phyloP scores from a whole-genome alignment of 805 yeast genomes.

The Saccharomyces cerevisiae region DNA sequence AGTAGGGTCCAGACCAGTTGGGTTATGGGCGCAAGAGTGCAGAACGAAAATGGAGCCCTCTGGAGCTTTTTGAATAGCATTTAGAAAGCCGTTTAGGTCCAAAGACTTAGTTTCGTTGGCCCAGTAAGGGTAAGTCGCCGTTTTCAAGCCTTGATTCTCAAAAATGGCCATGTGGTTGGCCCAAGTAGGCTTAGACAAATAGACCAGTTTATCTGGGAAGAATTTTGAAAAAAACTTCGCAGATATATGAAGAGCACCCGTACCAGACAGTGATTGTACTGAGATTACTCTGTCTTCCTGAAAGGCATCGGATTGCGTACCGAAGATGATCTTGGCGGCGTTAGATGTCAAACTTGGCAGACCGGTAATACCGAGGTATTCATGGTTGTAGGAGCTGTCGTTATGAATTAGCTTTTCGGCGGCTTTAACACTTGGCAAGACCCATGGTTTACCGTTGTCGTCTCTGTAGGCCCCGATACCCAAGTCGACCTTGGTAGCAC shows the following conservation, averaged over 20 bases:
- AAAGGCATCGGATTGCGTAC: conserved; percentile 48
- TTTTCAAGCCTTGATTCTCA: conserved; percentile 55
- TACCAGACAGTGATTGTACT: conserved; percentile 87
- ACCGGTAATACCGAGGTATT: conserved; percentile 80
- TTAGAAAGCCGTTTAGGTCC: conserved; percentile 60
- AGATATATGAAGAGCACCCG: conserved; percentile 90
- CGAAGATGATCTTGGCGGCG: conserved; percentile 68
- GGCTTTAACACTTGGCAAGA: conserved; percentile 61
- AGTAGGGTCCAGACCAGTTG: conserved; percentile 93
- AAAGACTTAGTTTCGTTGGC: conserved; percentile 59
- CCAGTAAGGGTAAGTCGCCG: conserved; percentile 80
- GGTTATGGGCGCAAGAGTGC: conserved; percentile 97
- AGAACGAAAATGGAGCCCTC: conserved; percentile 71
- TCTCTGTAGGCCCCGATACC: conserved; percentile 96
- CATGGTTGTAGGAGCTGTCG: conserved; percentile 67
- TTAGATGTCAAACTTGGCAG: conserved; percentile 55
- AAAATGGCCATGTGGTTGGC: conserved; percentile 89
- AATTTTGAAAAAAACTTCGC: conserved; percentile 42
- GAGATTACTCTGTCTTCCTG: conserved; percentile 63
- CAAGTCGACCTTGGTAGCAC: conserved; percentile 67
- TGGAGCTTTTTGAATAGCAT: conserved; percentile 57
- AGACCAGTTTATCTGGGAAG: conserved; percentile 37
- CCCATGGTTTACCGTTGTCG: conserved; percentile 78
- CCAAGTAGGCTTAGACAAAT: conserved; percentile 92
- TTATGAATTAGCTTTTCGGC: conserved; percentile 61